These are phyloP conservation scores for Heteromeles arbutifolia DNA, from an alignment of 306 rosid species.

Conservation along the genomic window DNA sequence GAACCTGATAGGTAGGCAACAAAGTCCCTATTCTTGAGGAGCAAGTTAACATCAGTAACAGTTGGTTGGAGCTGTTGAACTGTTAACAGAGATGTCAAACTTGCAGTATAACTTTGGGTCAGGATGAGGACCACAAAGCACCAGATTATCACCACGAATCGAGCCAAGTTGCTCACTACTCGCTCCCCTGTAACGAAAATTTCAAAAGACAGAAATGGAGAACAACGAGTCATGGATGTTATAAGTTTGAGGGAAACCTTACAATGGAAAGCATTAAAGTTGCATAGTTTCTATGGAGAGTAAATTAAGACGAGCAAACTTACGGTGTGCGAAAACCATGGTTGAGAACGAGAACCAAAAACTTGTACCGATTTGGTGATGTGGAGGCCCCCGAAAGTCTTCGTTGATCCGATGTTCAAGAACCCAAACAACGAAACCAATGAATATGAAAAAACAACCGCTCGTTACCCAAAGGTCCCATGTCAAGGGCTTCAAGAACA, in stretches of 20 bases:
- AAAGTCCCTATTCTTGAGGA: not conserved
- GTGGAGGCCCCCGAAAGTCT: conserved; percentile 19
- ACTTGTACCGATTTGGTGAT: conserved; percentile 17
- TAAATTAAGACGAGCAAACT: not conserved
- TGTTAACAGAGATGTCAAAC: conserved; percentile 15
- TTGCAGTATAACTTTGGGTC: conserved; percentile 16
- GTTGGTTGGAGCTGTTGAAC: conserved; percentile 19
- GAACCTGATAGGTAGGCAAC: conserved; percentile 4
- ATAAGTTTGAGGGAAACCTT: not conserved
- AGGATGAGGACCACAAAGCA: conserved; percentile 11
- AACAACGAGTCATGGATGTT: not conserved
- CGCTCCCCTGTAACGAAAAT: conserved; percentile 5
- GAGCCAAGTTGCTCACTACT: conserved; percentile 11
- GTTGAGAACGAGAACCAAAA: conserved; percentile 11
- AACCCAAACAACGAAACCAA: conserved; percentile 30
- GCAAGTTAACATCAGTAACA: conserved; percentile 15
- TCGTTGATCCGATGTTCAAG: conserved; percentile 29
- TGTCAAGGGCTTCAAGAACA: conserved; percentile 30
- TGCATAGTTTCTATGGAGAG: not conserved
- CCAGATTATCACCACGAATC: conserved; percentile 18
- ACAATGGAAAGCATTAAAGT: not conserved
- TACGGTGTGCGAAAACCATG: conserved; percentile 8
- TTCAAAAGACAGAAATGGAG: not conserved
- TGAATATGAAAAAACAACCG: conserved; percentile 20
- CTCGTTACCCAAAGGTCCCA: conserved; percentile 22